A percentile compares a stretch with the other conserved stretches of the same genome.
These are phyloP conservation scores for Asterochloris erici DNA, from an alignment of 139 green algal genomes.

Conservation along the genomic window DNA sequence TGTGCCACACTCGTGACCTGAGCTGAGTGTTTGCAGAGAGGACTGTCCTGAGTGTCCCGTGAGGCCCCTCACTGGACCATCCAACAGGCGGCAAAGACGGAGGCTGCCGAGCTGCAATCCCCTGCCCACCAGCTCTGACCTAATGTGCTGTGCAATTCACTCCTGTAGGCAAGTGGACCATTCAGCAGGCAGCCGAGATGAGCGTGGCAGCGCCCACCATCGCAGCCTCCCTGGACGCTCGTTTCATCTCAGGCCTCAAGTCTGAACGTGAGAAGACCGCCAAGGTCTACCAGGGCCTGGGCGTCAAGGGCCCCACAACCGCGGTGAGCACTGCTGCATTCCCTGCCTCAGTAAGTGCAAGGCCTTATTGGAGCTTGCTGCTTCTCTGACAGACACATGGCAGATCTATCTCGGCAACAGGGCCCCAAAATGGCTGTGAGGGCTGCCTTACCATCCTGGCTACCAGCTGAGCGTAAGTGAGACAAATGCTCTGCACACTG, in stretches of 20 bases:
- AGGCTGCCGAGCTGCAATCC: too few relatives aligned
- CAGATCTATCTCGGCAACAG: too few relatives aligned
- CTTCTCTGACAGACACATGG: neutral
- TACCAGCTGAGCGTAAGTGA: too few relatives aligned
- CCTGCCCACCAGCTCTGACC: too few relatives aligned
- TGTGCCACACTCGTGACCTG: too few relatives aligned
- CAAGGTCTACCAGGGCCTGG: constrained; percentile 48
- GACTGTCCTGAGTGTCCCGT: too few relatives aligned
- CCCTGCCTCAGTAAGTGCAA: neutral
- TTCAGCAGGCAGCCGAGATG: constrained; percentile 98
- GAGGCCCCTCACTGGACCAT: too few relatives aligned
- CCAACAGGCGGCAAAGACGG: too few relatives aligned
- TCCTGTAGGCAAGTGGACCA: constrained; percentile 95
- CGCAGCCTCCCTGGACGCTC: constrained; percentile 86
- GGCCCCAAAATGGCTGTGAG: too few relatives aligned
- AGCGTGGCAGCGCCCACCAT: constrained; percentile 92
- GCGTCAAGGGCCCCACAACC: constrained; percentile 7
- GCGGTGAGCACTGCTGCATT: neutral
- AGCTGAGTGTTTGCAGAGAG: too few relatives aligned
- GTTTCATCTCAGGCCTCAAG: constrained; percentile 91
- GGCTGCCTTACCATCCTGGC: too few relatives aligned
- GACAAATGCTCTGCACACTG: too few relatives aligned
- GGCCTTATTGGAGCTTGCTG: neutral
- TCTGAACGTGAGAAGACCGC: constrained; percentile 80
- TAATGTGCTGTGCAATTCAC: neutral